Percentiles rank a stretch among this genome's conserved stretches.
These are phyloP conservation scores for Parmales sp. DNA, from an alignment of 108 stramenopile genomes.

Conservation along the genomic window DNA sequence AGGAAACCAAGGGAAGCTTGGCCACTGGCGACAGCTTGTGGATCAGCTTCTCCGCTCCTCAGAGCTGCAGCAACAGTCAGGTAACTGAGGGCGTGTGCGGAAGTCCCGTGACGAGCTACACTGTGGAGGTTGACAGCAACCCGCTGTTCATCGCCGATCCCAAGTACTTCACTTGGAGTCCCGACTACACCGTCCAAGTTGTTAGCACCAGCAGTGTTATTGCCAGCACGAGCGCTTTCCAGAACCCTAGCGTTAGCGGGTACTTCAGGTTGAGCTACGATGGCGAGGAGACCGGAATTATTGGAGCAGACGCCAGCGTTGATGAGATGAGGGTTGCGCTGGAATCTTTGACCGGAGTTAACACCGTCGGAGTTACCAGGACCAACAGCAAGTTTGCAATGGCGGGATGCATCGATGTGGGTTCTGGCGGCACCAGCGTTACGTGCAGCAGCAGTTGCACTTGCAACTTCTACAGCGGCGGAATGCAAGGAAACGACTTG, in stretches of 20 bases:
- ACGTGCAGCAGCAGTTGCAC: constrained; percentile 33
- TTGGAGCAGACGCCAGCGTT: constrained; percentile 46
- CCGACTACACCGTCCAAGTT: constrained; percentile 33
- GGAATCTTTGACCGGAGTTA: constrained; percentile 42
- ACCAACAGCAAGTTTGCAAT: constrained; percentile 15
- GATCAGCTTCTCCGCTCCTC: constrained; percentile 44
- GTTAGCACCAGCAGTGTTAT: constrained; percentile 22
- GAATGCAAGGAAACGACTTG: constrained; percentile 36
- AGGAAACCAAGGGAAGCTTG: constrained; percentile 46
- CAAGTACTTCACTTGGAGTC: constrained; percentile 14
- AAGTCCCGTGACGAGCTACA: constrained; percentile 21
- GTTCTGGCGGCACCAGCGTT: constrained; percentile 23
- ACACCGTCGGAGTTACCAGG: constrained; percentile 42
- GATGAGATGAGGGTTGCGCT: constrained; percentile 42
- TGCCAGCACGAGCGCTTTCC: not conserved
- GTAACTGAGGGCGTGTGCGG: constrained; percentile 46
- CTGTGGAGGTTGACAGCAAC: constrained; percentile 23
- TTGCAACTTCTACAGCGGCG: constrained; percentile 38
- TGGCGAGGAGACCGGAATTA: constrained; percentile 32
- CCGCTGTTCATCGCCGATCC: constrained; percentile 18
- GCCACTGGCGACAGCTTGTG: constrained; percentile 33
- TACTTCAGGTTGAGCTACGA: constrained; percentile 50
- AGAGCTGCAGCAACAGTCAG: constrained; percentile 40
- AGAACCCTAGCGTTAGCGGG: constrained; percentile 30
- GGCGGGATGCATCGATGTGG: constrained; percentile 29